Evolutionary conservation across 768 basidiomycete genomes (phyloP).

Genomic region (Rickenella mellea): DNA sequence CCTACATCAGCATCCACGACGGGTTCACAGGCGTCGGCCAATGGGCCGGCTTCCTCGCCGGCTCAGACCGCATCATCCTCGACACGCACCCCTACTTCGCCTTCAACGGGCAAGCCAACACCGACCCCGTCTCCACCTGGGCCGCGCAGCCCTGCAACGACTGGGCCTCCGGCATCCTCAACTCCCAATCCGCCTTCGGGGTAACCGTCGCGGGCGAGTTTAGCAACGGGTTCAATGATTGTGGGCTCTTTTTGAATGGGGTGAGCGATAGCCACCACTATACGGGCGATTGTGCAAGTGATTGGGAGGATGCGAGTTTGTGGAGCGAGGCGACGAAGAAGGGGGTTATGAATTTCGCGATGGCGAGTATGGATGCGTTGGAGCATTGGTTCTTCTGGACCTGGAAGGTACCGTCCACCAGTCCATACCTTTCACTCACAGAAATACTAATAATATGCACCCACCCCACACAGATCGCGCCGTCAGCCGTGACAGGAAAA

Average conservation of each 20-base stretch:
- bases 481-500: constrained; percentile 37
- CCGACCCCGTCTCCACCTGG: constrained; percentile 32
- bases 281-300: constrained; percentile 32
- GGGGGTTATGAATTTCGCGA: constrained; percentile 40
- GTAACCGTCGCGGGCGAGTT: constrained; percentile 72
- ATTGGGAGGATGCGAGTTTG: constrained; percentile 38
- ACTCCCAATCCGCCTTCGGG: constrained; percentile 48
- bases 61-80: constrained; percentile 50
- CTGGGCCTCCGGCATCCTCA: constrained; percentile 50
- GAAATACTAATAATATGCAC: not conserved
- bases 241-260: constrained; percentile 42
- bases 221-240: constrained; percentile 56
- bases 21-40: constrained; percentile 37
- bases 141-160: constrained; percentile 39
- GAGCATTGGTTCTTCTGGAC: constrained; percentile 73
- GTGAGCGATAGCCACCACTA: constrained; percentile 17
- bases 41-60: constrained; percentile 44
- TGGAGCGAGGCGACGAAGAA: constrained; percentile 46
- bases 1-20: constrained; percentile 43
- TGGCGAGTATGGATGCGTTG: constrained; percentile 57
- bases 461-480: constrained; percentile 39
- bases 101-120: constrained; percentile 30
- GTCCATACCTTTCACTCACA: not conserved
- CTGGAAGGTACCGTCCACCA: constrained; percentile 47
- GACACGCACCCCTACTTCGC: constrained; percentile 68